phyloP scores from a whole-genome alignment of 805 yeast genomes.

The Millerago galiae region DNA sequence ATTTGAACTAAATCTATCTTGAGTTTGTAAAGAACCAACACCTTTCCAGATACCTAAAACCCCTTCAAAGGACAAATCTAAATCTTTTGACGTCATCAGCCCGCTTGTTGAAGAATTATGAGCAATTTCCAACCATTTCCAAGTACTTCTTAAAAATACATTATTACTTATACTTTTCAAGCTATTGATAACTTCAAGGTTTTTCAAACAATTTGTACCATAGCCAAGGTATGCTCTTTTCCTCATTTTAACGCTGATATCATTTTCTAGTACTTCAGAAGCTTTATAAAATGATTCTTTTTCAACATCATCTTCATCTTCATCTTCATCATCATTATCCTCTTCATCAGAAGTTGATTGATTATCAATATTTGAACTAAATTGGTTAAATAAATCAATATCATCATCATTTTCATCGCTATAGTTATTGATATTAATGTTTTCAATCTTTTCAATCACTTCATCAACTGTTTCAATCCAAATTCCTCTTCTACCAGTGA shows the following conservation, averaged over 20 bases:
- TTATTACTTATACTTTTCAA: conserved; percentile 45
- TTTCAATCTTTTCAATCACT: conserved; percentile 18
- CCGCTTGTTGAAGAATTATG: conserved; percentile 57
- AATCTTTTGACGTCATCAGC: conserved; percentile 57
- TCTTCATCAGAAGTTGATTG: conserved; percentile 5
- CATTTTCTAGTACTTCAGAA: conserved; percentile 52
- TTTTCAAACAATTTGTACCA: conserved; percentile 58
- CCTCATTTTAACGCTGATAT: conserved; percentile 67
- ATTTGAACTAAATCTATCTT: conserved; percentile 36
- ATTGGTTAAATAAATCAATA: conserved; percentile 5
- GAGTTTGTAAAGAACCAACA: conserved; percentile 42
- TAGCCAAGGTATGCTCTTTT: conserved; percentile 70
- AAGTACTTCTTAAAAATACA: conserved; percentile 64
- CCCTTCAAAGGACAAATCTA: conserved; percentile 85
- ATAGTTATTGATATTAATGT: conserved; percentile 10
- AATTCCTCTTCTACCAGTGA: conserved; percentile 54
- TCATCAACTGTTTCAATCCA: conserved; percentile 30
- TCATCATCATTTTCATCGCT: conserved; percentile 10
- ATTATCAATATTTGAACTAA: conserved; percentile 12
- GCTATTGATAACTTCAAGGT: conserved; percentile 52
- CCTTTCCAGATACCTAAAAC: conserved; percentile 89
- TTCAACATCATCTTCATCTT: conserved; percentile 14
- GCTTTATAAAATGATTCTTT: conserved; percentile 26
- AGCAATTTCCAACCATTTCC: conserved; percentile 88
- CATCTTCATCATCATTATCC: conserved; percentile 7